Base-by-base conservation (phyloP, 2,329 filamentous ascomycete genomes). In the Trichophyton rubrum region DNA sequence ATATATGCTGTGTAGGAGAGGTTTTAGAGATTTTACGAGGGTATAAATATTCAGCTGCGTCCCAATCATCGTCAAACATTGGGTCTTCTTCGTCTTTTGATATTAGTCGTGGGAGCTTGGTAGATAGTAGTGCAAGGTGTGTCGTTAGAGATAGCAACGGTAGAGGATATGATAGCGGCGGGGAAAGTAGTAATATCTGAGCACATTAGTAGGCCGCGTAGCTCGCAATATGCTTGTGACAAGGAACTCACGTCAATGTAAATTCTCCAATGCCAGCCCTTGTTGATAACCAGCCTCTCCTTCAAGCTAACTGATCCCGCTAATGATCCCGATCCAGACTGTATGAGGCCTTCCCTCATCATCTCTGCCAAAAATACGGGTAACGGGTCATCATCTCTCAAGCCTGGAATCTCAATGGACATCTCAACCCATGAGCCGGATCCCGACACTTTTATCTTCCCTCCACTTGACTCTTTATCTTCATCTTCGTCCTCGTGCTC, bases 61-160 rank as follows among this genome's bases (percentile, higher is more conserved):
- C 89, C 93, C 93, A 99, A 77, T 99, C 93, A 75, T 99, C 93
- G 76, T 96, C 88, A 75, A 99, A 99, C 71, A 96, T 85, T 11
- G 93, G 93, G 68, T 99, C 93, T 76, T 99, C 93, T 75, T 97
- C 92, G 61, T 84, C 83, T 73, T 95, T 88, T 1, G 91, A 96
- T 71, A 89, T 89, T 58, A 96, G 80, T 27, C 85, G 82, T 6
- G 93, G 93, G 2, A 97, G 80, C 64, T 88, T 85, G 5, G 93
- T 92, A 33, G 89, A 86, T 64, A 96, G 85, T 55, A 99, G 87
- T 2, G 93, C 93, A 63, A 99, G 86, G 72, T 99, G 91, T 56
- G 89, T 92, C 20, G 93, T 95, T 62, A 97, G 82, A 35, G 90
- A 96, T 47, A 99, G 85, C 9, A 99, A 82, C 1, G 92, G 92